Base-by-base conservation (phyloP, 2,329 filamentous ascomycete species). In the Cladosporium velox region DNA sequence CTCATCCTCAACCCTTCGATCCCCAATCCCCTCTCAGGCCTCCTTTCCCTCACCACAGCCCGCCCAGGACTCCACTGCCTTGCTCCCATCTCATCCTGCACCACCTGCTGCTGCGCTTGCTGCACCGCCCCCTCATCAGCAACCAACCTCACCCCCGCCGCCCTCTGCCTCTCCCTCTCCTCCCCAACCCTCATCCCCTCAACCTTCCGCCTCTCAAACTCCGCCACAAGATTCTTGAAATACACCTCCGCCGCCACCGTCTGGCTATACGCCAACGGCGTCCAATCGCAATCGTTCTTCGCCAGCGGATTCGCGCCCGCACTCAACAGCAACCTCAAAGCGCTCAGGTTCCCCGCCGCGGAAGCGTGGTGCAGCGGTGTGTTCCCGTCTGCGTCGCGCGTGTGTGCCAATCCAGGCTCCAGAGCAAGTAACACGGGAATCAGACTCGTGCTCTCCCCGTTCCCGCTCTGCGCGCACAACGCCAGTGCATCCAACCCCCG, bases 331-430 rank as follows among this genome's bases (percentile, higher is more conserved):
- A 92, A 90, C 52, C 92, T 84, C 64, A 96, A 79, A 0, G 91
- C 90, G 64, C 93, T 87, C 55, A 96, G 78, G 71, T 94, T 90
- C 1, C 92, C 92, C 72, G 91, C 91, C 55, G 90, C 90, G 73
- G 88, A 92, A 14, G 93, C 93, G 79, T 95, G 93, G 79, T 96
- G 92, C 52, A 96, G 82, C 0, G 92, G 91, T 2, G 92, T 96
- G 75, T 96, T 95, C n/a, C 92, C 92, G 66, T 90, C 86, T 1
- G 83, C 73, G 73, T 96, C 92, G 21, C 65, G 67, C 59, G 49
- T 67, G 67, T 74, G 72, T 1, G 78, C 76, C 2, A 55, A 11
- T 4, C 12, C 14, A 3, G 21, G 30, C 3, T 44, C 35, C 69
- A 72, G 77, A 67, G 71, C 67, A 18, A 78, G 71, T 21, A 79